phyloP scores from a whole-genome alignment of 306 rosid genomes.

The Ziziphus jujuba region DNA sequence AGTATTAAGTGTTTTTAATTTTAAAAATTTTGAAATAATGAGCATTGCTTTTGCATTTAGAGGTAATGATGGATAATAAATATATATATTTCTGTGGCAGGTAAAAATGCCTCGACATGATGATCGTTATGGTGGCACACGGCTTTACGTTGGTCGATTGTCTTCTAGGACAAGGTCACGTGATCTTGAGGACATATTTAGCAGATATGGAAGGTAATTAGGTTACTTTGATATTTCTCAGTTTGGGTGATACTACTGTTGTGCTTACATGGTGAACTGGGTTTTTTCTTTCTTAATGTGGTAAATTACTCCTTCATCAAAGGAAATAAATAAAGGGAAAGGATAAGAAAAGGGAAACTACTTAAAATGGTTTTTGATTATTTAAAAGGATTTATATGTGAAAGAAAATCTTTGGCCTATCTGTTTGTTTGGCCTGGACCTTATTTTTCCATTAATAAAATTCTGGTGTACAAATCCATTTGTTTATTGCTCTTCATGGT shows the following conservation, averaged over 20 bases:
- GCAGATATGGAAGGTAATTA: conserved; percentile 50
- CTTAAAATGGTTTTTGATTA: too few species aligned
- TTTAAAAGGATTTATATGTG: neutral
- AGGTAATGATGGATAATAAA: neutral
- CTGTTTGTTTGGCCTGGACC: neutral
- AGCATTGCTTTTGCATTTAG: neutral
- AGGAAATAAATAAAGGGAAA: too few species aligned
- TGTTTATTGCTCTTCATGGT: neutral
- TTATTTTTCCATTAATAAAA: neutral
- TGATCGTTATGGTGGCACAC: conserved; percentile 49
- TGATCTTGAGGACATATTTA: conserved; percentile 47
- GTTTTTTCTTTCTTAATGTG: neutral
- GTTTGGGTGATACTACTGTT: neutral
- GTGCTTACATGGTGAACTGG: too few species aligned
- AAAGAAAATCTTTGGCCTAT: neutral
- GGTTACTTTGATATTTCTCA: neutral
- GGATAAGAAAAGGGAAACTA: too few species aligned
- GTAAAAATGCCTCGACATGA: conserved; percentile 47
- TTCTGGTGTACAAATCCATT: neutral
- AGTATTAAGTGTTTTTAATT: neutral
- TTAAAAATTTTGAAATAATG: neutral
- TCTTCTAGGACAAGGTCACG: conserved; percentile 51
- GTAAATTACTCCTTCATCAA: too few species aligned
- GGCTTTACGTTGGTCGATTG: conserved; percentile 53
- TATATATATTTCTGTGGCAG: neutral